Percentiles rank a stretch among this genome's conserved stretches.
phyloP scores from a whole-genome alignment of 2,329 filamentous ascomycete genomes.

The Ascochyta fabae region DNA sequence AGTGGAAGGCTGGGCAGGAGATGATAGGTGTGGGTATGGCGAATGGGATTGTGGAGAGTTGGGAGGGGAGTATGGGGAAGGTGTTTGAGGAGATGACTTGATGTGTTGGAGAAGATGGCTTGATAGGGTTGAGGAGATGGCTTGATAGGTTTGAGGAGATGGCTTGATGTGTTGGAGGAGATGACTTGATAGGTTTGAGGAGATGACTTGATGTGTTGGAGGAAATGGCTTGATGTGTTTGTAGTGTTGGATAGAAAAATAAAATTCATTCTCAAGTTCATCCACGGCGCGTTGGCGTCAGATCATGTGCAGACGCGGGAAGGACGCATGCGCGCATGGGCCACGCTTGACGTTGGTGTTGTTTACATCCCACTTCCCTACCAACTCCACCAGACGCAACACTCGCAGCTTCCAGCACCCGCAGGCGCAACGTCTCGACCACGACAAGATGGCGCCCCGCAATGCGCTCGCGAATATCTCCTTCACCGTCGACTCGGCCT shows the following conservation, averaged over 20 bases:
- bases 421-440: constrained; percentile 3
- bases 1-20: constrained; percentile 57
- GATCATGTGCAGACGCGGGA: not conserved
- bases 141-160: too few species aligned
- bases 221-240: too few species aligned
- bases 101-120: too few species aligned
- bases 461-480: constrained; percentile 44
- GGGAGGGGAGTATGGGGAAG: constrained; percentile 51
- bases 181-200: too few species aligned
- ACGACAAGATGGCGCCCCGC: constrained; percentile 41
- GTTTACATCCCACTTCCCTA: constrained; percentile 17
- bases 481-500: constrained; percentile 49
- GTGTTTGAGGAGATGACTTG: constrained; percentile 35
- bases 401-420: constrained; percentile 5
- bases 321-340: constrained; percentile 6
- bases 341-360: constrained; percentile 7
- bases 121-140: too few species aligned
- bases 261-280: not conserved
- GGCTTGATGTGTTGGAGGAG: too few species aligned
- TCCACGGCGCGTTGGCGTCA: not conserved
- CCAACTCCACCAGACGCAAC: not conserved
- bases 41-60: constrained; percentile 51
- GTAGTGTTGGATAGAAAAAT: not conserved
- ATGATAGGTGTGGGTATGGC: constrained; percentile 58
- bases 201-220: too few species aligned